These are phyloP conservation scores for Rhynchosporium graminicola DNA, from an alignment of 2,329 filamentous ascomycete species.

Conservation along the genomic window DNA sequence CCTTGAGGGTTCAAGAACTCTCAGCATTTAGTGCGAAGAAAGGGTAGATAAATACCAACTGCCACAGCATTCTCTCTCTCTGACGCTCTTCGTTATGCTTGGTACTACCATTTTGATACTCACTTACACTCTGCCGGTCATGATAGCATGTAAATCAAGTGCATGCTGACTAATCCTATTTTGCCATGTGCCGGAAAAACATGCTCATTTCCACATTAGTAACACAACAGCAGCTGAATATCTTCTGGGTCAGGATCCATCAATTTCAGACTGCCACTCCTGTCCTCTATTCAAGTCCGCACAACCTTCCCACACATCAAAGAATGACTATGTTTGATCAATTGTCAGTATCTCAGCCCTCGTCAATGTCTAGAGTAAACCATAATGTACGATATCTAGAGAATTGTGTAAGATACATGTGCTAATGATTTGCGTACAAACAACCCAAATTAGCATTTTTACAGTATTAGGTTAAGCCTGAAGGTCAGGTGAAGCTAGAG, in stretches of 20 bases:
- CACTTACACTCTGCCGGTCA: neutral
- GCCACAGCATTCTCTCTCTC: constrained; percentile 1
- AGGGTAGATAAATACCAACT: constrained; percentile 5
- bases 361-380: too few relatives aligned
- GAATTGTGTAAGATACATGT: too few relatives aligned
- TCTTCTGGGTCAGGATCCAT: constrained; percentile 1
- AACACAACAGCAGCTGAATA: constrained; percentile 3
- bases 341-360: too few relatives aligned
- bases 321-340: too few relatives aligned
- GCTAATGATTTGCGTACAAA: too few relatives aligned
- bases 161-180: neutral
- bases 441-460: too few relatives aligned
- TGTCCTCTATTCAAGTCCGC: neutral
- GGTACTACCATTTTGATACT: neutral
- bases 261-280: neutral
- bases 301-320: too few relatives aligned
- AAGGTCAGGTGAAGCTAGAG: too few relatives aligned
- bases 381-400: too few relatives aligned
- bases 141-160: neutral
- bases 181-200: neutral
- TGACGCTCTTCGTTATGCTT: neutral
- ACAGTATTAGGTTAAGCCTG: too few relatives aligned
- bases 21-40: neutral
- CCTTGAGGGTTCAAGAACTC: neutral
- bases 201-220: neutral